phyloP scores from a whole-genome alignment of 768 basidiomycete species.

The Tulasnella sp. region DNA sequence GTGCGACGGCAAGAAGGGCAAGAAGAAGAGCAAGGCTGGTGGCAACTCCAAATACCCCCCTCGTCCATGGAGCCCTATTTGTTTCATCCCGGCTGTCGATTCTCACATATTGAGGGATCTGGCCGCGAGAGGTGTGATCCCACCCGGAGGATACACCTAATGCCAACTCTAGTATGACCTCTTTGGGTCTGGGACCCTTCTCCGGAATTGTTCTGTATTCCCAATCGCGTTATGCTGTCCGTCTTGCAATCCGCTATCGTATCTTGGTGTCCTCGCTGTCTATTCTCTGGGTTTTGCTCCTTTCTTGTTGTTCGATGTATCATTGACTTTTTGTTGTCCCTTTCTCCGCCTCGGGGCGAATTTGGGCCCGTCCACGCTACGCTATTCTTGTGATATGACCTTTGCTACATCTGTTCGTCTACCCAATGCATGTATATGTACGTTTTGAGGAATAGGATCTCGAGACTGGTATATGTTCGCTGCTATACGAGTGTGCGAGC shows the following conservation, averaged over 20 bases:
- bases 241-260: background rate
- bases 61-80: slow-evolving; percentile 11
- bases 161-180: too few species aligned
- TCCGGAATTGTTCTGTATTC: background rate
- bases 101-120: slow-evolving; percentile 8
- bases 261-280: background rate
- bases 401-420: too few species aligned
- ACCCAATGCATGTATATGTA: too few species aligned
- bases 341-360: too few species aligned
- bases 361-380: too few species aligned
- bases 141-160: background rate
- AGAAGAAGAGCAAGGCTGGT: slow-evolving; percentile 1
- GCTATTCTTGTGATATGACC: too few species aligned
- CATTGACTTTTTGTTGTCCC: too few species aligned
- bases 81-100: slow-evolving; percentile 8
- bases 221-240: background rate
- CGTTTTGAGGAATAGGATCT: too few species aligned
- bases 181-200: background rate
- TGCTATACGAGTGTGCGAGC: too few species aligned
- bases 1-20: background rate
- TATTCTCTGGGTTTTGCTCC: background rate
- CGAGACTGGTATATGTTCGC: too few species aligned
- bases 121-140: background rate
- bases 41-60: background rate
- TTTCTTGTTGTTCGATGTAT: too few species aligned